A percentile compares a stretch with the other conserved stretches of the same genome.
Evolutionary conservation across 306 rosid species (phyloP).

Genomic region (Citrullus amarus): DNA sequence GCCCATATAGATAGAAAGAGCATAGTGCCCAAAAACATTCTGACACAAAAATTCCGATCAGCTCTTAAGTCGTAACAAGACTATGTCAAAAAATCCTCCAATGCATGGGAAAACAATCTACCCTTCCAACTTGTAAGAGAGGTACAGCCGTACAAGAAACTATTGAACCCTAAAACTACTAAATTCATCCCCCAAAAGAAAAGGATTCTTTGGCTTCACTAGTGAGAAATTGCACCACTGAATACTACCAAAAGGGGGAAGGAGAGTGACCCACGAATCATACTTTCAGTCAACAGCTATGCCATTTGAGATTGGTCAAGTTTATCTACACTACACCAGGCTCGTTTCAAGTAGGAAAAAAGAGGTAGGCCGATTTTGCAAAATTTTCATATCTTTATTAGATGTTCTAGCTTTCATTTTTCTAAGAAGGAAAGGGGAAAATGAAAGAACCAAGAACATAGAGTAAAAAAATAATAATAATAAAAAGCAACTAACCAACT

Average conservation of each 20-base stretch:
- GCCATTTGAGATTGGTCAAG: not conserved
- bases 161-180: not conserved
- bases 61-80: not conserved
- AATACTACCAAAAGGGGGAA: not conserved
- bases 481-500: constrained; percentile 49
- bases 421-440: not conserved
- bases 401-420: not conserved
- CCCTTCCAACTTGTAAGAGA: not conserved
- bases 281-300: not conserved
- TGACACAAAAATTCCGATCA: not conserved
- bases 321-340: not conserved
- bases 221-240: not conserved
- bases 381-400: not conserved
- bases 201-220: not conserved
- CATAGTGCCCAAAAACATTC: not conserved
- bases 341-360: not conserved
- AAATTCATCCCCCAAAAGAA: not conserved
- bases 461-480: not conserved
- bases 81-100: not conserved
- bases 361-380: not conserved
- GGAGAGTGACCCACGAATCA: not conserved
- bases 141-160: not conserved
- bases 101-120: not conserved
- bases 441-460: not conserved
- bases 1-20: not conserved